These are phyloP conservation scores for Wallacemonas sp. DNA, from an alignment of 208 protist species.

Conservation along the genomic window DNA sequence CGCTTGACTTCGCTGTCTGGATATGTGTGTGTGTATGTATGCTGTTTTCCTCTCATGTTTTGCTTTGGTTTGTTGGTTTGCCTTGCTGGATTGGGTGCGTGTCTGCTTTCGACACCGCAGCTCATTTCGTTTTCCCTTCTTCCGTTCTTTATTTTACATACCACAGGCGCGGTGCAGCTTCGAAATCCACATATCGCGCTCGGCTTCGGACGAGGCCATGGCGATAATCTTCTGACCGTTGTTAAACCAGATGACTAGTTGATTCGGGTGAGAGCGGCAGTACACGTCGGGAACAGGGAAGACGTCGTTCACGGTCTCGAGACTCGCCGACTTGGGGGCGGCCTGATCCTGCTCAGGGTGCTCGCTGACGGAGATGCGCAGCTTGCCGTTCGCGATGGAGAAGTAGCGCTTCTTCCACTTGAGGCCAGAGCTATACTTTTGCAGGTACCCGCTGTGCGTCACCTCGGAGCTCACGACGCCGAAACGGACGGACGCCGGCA, in stretches of 20 bases:
- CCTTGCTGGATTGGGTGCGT: too few species aligned
- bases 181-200: constrained; percentile 83
- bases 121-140: neutral
- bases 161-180: constrained; percentile 82
- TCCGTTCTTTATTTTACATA: constrained; percentile 47
- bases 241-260: constrained; percentile 89
- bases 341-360: constrained; percentile 75
- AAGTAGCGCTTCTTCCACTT: constrained; percentile 91
- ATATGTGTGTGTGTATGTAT: too few species aligned
- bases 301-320: constrained; percentile 80
- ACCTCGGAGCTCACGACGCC: constrained; percentile 59
- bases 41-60: too few species aligned
- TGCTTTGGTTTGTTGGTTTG: too few species aligned
- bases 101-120: neutral
- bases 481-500: constrained; percentile 55
- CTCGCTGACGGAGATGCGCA: constrained; percentile 80
- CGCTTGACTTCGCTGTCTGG: too few species aligned
- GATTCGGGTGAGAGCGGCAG: constrained; percentile 80
- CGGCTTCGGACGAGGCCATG: constrained; percentile 63
- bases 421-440: constrained; percentile 85
- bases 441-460: constrained; percentile 71
- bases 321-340: constrained; percentile 65
- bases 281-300: constrained; percentile 87
- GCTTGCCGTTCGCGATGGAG: constrained; percentile 58
- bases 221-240: constrained; percentile 91